These are phyloP conservation scores for Thermomyces lanuginosus DNA, from an alignment of 2,329 filamentous ascomycete species.

Conservation along the genomic window DNA sequence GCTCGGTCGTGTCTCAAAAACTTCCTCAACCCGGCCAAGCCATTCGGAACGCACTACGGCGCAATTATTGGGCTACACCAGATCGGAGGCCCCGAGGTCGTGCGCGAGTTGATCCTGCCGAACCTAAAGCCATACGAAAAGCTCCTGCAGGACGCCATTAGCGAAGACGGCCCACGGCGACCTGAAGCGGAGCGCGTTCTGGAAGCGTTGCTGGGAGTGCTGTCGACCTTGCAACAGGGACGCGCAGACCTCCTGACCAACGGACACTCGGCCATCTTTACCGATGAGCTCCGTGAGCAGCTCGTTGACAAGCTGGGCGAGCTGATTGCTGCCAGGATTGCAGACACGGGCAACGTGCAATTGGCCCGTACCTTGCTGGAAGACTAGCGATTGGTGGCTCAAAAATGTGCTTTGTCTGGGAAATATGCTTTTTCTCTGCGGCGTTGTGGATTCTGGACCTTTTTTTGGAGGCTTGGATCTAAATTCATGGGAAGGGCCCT, in stretches of 20 bases:
- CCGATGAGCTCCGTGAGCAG: conserved; percentile 21
- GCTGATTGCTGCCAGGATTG: conserved; percentile 25
- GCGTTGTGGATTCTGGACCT: conserved; percentile 1
- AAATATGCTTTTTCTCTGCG: conserved; percentile 1
- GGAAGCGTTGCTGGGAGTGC: conserved; percentile 37
- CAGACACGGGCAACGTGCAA: conserved; percentile 24
- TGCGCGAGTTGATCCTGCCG: conserved; percentile 48
- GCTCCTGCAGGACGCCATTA: conserved; percentile 40
- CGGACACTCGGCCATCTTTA: conserved; percentile 21
- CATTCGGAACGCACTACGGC: conserved; percentile 73
- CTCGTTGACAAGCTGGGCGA: conserved; percentile 27
- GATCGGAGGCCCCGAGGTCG: conserved; percentile 53
- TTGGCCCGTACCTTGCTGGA: conserved; percentile 25
- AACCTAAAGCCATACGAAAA: conserved; percentile 50
- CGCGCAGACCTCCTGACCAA: conserved; percentile 23
- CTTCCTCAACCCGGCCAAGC: conserved; percentile 73
- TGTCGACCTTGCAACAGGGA: conserved; percentile 39
- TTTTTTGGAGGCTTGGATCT: too few species aligned
- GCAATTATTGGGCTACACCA: conserved; percentile 65
- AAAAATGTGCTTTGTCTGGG: neutral
- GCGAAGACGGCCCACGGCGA: conserved; percentile 33
- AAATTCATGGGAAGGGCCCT: too few species aligned
- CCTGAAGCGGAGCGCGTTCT: conserved; percentile 47
- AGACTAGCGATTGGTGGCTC: conserved; percentile 7
- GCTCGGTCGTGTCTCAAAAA: conserved; percentile 86